Percentiles rank a stretch among this genome's conserved stretches.
phyloP scores from a whole-genome alignment of 352 stramenopile genomes.

The Thalassiosira mediterranea region DNA sequence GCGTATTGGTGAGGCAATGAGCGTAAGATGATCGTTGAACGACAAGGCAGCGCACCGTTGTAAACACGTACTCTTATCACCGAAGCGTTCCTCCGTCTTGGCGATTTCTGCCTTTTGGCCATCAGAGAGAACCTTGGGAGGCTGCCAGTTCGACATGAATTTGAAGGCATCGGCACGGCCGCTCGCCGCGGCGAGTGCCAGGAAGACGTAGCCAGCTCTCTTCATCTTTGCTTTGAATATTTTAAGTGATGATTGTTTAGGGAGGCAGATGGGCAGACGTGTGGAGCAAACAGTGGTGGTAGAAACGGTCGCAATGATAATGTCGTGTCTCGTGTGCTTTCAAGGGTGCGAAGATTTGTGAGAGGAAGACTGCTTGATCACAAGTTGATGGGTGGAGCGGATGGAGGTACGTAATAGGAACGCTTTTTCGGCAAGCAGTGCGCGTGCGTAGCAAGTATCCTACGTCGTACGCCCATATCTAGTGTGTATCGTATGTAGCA shows the following conservation, averaged over 20 bases:
- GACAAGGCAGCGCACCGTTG: not conserved
- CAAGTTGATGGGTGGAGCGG: too few species aligned
- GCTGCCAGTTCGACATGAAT: slow-evolving; percentile 80
- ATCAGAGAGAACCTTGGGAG: slow-evolving; percentile 70
- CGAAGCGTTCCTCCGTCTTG: slow-evolving; percentile 72
- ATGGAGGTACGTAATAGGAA: too few species aligned
- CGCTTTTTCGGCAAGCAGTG: too few species aligned
- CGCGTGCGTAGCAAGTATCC: too few species aligned
- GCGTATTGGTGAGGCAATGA: not conserved
- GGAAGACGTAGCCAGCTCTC: slow-evolving; percentile 16
- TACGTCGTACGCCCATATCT: too few species aligned
- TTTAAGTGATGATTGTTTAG: too few species aligned
- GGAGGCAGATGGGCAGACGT: not conserved
- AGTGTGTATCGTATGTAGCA: too few species aligned
- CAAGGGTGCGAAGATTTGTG: not conserved
- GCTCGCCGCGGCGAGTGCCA: slow-evolving; percentile 25
- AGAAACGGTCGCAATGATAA: too few species aligned
- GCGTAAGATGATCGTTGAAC: not conserved
- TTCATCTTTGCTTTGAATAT: not conserved
- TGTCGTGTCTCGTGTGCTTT: not conserved
- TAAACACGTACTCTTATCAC: slow-evolving; percentile 80
- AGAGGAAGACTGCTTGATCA: too few species aligned
- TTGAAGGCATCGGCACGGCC: slow-evolving; percentile 67
- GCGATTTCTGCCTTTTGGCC: slow-evolving; percentile 62
- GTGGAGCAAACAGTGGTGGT: not conserved